Percentiles rank a stretch among this genome's conserved stretches.
phyloP scores from a whole-genome alignment of 805 yeast genomes.

The Yamadazyma akitaensis region DNA sequence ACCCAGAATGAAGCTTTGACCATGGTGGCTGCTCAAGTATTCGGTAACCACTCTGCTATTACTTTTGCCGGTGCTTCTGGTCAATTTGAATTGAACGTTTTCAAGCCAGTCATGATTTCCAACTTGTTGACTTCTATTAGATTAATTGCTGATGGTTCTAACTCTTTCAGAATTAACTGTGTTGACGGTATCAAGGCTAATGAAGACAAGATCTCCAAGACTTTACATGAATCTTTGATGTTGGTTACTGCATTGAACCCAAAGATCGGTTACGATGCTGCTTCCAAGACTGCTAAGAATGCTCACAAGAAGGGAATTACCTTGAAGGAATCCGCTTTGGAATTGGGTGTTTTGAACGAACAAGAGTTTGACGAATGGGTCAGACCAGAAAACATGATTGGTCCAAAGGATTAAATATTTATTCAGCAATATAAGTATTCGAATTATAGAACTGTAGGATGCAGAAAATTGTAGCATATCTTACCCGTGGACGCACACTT shows the following conservation, averaged over 20 bases:
- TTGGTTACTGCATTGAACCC: conserved; percentile 98
- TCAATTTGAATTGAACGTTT: conserved; percentile 96
- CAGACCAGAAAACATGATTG: conserved; percentile 96
- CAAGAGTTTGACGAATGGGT: conserved; percentile 96
- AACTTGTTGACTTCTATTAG: conserved; percentile 86
- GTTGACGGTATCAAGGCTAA: conserved; percentile 93
- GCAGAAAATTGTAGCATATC: too few relatives aligned
- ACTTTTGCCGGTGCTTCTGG: conserved; percentile 98
- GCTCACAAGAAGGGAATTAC: conserved; percentile 98
- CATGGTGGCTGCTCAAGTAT: conserved; percentile 96
- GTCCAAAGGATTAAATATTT: conserved; percentile 58
- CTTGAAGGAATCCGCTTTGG: conserved; percentile 89
- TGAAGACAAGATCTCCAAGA: conserved; percentile 78
- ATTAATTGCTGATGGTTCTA: conserved; percentile 82
- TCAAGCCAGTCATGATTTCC: conserved; percentile 93
- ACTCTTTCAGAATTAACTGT: conserved; percentile 91
- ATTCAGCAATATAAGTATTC: neutral
- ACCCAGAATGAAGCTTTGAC: conserved; percentile 99
- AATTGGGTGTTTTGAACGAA: conserved; percentile 77
- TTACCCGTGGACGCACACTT: too few relatives aligned
- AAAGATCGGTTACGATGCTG: conserved; percentile 96
- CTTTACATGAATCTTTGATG: conserved; percentile 93
- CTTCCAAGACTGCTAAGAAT: conserved; percentile 96
- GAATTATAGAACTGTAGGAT: neutral
- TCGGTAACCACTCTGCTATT: conserved; percentile 93